These are phyloP conservation scores for Suillus spraguei DNA, from an alignment of 768 basidiomycete genomes.

Conservation along the genomic window DNA sequence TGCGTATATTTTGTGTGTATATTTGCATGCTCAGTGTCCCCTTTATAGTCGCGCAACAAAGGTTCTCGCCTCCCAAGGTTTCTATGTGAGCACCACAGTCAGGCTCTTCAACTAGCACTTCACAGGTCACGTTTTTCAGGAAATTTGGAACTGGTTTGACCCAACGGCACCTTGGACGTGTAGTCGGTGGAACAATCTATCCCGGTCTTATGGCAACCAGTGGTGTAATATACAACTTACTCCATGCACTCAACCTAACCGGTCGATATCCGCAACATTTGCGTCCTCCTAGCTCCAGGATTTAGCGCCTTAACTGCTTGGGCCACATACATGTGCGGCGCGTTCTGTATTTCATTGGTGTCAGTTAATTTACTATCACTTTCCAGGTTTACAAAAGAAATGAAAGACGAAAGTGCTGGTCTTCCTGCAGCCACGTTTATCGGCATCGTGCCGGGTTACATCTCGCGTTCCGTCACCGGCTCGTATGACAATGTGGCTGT, in stretches of 20 bases:
- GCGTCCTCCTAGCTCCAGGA: constrained; percentile 94
- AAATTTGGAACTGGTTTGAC: constrained; percentile 99
- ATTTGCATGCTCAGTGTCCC: constrained; percentile 8
- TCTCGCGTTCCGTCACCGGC: constrained; percentile 96
- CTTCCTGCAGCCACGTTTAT: constrained; percentile 98
- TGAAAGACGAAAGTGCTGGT: constrained; percentile 94
- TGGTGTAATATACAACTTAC: constrained; percentile 92
- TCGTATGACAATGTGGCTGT: constrained; percentile 99
- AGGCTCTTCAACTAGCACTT: constrained; percentile 3
- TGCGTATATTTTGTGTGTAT: constrained; percentile 44
- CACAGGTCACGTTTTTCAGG: constrained; percentile 48
- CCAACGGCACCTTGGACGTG: constrained; percentile 95
- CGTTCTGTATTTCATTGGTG: background rate
- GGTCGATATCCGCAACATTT: constrained; percentile 96
- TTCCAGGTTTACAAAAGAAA: constrained; percentile 89
- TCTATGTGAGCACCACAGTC: constrained; percentile 69
- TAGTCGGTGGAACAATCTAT: constrained; percentile 98
- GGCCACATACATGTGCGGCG: constrained; percentile 90
- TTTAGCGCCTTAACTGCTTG: constrained; percentile 97
- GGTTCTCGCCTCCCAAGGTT: constrained; percentile 89
- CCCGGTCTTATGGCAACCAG: constrained; percentile 98
- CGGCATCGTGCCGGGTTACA: constrained; percentile 93
- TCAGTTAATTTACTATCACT: background rate
- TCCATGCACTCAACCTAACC: constrained; percentile 90
- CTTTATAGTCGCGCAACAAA: constrained; percentile 81